phyloP scores from a whole-genome alignment of 441 rosid species.

The Arabidopsis hybrid region DNA sequence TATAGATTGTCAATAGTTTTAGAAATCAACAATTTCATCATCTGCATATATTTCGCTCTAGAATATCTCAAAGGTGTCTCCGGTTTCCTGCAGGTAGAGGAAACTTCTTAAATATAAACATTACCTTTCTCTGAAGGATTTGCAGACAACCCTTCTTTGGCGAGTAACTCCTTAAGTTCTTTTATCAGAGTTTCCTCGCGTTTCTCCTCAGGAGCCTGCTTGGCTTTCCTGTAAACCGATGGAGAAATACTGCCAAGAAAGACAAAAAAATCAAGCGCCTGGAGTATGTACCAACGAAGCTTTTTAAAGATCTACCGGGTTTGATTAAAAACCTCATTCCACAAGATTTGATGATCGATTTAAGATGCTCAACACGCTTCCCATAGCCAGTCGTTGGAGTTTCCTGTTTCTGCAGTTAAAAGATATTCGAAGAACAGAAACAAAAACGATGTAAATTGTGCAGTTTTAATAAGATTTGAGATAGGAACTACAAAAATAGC shows the following conservation, averaged over 20 bases:
- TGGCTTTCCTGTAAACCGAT: conserved; percentile 76
- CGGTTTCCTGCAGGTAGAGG: background rate
- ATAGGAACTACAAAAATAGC: conserved; percentile 4
- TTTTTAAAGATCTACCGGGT: conserved; percentile 16
- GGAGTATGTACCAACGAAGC: background rate
- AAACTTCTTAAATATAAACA: background rate
- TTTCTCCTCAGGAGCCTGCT: conserved; percentile 83
- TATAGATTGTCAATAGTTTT: conserved; percentile 10
- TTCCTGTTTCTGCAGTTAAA: conserved; percentile 70
- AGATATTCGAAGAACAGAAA: conserved; percentile 12
- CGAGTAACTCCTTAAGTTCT: conserved; percentile 82
- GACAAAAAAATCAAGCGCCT: conserved; percentile 28
- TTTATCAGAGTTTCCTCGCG: conserved; percentile 76
- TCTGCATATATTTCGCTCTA: too few relatives aligned
- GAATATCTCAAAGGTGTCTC: background rate
- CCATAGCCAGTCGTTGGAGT: conserved; percentile 68
- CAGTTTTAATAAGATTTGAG: conserved; percentile 2
- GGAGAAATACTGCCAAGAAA: conserved; percentile 70
- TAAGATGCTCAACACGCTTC: conserved; percentile 82
- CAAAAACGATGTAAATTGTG: conserved; percentile 2
- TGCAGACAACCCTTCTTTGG: conserved; percentile 87
- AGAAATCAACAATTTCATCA: background rate
- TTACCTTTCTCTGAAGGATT: conserved; percentile 87
- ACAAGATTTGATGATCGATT: conserved; percentile 81
- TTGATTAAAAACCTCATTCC: conserved; percentile 70